Evolutionary conservation across 2,329 filamentous ascomycete species (phyloP).

Genomic region (Fusarium nygamai): DNA sequence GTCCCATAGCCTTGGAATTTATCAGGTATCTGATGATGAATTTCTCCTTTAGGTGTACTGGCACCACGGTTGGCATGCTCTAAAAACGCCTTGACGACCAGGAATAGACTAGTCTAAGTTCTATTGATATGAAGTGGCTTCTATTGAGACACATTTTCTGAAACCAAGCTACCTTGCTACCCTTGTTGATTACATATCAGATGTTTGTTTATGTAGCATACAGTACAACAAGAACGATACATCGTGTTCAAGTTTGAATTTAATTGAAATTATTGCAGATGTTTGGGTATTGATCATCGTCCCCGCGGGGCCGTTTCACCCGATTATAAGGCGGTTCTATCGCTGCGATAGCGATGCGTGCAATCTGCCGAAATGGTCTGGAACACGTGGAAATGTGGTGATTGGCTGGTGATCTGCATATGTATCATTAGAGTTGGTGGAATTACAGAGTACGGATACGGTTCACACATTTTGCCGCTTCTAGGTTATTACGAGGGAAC

Average conservation of each 20-base stretch:
- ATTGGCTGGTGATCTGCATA: constrained; percentile 27
- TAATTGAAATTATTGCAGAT: not conserved
- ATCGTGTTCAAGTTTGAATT: not conserved
- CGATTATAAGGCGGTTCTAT: not conserved
- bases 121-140: constrained; percentile 11
- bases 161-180: not conserved
- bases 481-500: not conserved
- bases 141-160: constrained; percentile 2
- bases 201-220: not conserved
- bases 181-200: not conserved
- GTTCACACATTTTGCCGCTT: not conserved
- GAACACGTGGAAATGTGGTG: constrained; percentile 13
- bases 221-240: not conserved
- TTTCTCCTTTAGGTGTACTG: constrained; percentile 1
- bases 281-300: not conserved
- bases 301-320: not conserved
- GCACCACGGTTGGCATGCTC: not conserved
- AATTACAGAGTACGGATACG: not conserved
- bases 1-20: constrained; percentile 6
- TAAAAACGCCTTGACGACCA: not conserved
- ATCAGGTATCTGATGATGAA: not conserved
- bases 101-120: not conserved
- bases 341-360: not conserved
- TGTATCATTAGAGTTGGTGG: constrained; percentile 2
- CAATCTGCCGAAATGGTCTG: constrained; percentile 13